A percentile compares a stretch with the other conserved stretches of the same genome.
phyloP scores from a whole-genome alignment of 2,329 filamentous ascomycete genomes.

The Alternaria postmessia region DNA sequence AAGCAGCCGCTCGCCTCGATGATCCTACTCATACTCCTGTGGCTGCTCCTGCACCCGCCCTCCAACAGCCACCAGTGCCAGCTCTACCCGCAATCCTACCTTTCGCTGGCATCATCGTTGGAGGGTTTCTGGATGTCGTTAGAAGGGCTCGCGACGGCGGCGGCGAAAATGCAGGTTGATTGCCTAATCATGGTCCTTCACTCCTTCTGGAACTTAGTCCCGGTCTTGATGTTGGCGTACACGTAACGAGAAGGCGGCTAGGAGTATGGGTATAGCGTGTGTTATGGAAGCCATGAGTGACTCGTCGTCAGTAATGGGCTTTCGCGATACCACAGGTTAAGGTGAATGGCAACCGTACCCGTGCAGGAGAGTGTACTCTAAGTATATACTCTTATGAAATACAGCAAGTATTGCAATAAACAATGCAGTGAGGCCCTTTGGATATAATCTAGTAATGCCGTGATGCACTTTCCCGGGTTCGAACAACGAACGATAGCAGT shows the following conservation, averaged over 20 bases:
- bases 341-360: neutral
- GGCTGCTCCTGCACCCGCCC: neutral
- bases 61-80: neutral
- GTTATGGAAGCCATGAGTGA: neutral
- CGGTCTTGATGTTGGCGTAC: neutral
- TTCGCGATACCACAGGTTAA: neutral
- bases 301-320: neutral
- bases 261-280: neutral
- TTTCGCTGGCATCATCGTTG: neutral
- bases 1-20: neutral
- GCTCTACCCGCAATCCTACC: neutral
- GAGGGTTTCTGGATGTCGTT: neutral
- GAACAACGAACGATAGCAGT: neutral
- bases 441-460: neutral
- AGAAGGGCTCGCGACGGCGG: neutral
- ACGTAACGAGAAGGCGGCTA: neutral
- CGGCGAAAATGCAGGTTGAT: no score
- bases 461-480: neutral
- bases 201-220: neutral
- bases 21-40: neutral
- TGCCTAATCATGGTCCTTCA: neutral
- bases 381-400: neutral
- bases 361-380: neutral
- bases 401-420: neutral
- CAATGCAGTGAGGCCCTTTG: neutral